Conservation (phyloP, 2,329 filamentous ascomycete species). For the Aspergillus oerlinghausenensis region DNA sequence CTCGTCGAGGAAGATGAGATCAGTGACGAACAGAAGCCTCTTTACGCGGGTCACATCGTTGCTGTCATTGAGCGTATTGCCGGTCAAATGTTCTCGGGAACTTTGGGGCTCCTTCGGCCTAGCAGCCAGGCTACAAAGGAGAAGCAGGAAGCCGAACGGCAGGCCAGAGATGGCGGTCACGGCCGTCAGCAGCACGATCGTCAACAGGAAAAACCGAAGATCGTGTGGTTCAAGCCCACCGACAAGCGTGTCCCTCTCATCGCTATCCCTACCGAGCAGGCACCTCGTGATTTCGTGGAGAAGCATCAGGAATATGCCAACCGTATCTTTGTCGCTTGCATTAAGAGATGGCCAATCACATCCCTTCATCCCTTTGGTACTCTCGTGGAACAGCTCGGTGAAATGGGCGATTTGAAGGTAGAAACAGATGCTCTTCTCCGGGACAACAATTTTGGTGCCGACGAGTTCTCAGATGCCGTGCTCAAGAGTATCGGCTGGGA, state of each 20-base stretch:
- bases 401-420: constrained; percentile 95
- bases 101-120: constrained; percentile 85
- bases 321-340: constrained; percentile 96
- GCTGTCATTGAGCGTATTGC: constrained; percentile 95
- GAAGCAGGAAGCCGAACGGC: constrained; percentile 95
- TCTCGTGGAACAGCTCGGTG: constrained; percentile 90
- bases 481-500: constrained; percentile 87
- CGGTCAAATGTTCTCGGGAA: constrained; percentile 98
- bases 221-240: constrained; percentile 99
- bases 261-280: constrained; percentile 96
- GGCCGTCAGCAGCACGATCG: constrained; percentile 73
- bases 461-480: constrained; percentile 96
- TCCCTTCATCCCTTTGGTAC: constrained; percentile 99
- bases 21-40: constrained; percentile 93
- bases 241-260: constrained; percentile 98
- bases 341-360: constrained; percentile 99
- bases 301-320: constrained; percentile 97
- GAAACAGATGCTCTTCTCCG: constrained; percentile 95
- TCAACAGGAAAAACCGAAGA: constrained; percentile 95
- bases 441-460: constrained; percentile 97
- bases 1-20: constrained; percentile 98
- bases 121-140: constrained; percentile 99
- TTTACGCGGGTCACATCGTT: constrained; percentile 95
- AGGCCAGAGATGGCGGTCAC: constrained; percentile 75
- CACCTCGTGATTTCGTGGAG: constrained; percentile 95